Percentiles rank a stretch among this genome's conserved stretches.
Conservation (phyloP, 208 protist species). For the Trypanosoma cruzi region DNA sequence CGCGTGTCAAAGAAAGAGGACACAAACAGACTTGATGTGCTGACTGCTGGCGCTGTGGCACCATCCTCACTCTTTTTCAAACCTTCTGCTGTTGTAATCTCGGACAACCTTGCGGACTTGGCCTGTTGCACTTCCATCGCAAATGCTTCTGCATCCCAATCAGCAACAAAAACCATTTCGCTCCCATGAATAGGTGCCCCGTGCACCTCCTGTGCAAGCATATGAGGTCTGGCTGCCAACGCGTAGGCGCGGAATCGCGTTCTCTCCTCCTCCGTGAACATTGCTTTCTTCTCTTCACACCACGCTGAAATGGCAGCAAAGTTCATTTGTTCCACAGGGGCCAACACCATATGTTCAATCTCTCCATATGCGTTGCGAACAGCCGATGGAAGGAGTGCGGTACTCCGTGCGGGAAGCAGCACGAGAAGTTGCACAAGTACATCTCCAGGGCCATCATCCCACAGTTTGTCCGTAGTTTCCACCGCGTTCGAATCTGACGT, state of each 20-base stretch:
- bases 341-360: conserved; percentile 58
- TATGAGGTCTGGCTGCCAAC: conserved; percentile 40
- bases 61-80: not conserved
- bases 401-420: conserved; percentile 63
- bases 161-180: conserved; percentile 65
- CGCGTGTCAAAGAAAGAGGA: conserved; percentile 69
- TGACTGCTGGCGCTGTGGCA: conserved; percentile 6
- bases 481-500: conserved; percentile 3
- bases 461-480: not conserved
- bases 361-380: conserved; percentile 66
- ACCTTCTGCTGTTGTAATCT: not conserved
- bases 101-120: not conserved
- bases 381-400: conserved; percentile 58
- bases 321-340: conserved; percentile 74
- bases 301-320: conserved; percentile 59
- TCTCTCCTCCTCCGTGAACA: conserved; percentile 78
- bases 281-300: conserved; percentile 63
- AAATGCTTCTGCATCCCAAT: conserved; percentile 43
- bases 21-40: conserved; percentile 26
- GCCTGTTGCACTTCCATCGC: conserved; percentile 29
- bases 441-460: conserved; percentile 51
- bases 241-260: conserved; percentile 75
- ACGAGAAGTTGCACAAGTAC: conserved; percentile 84
- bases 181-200: conserved; percentile 38
- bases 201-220: conserved; percentile 15